Conservation (phyloP, 345 rosid species). For the Pistacia atlantica region DNA sequence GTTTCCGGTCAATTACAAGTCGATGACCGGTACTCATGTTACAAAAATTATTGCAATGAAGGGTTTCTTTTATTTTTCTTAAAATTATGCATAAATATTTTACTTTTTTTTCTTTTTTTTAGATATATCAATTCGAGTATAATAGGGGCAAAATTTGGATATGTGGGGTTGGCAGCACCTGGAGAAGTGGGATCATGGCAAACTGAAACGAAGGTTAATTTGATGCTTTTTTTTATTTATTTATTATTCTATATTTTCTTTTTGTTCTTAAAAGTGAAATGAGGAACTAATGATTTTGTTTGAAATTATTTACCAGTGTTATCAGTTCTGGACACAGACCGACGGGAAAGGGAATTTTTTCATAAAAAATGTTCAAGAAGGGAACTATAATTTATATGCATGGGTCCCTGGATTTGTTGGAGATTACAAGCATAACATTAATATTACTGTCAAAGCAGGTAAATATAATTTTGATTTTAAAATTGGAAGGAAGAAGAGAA, state of each 20-base stretch:
- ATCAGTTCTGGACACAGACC: conserved; percentile 78
- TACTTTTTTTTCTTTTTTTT: background rate
- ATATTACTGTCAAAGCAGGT: conserved; percentile 58
- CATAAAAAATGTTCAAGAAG: conserved; percentile 56
- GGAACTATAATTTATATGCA: conserved; percentile 59
- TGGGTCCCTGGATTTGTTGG: conserved; percentile 72
- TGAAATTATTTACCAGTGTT: conserved; percentile 44
- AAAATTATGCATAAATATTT: background rate
- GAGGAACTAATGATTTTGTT: background rate
- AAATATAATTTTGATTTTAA: background rate
- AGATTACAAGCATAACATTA: conserved; percentile 44
- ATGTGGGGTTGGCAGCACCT: conserved; percentile 73
- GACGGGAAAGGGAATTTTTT: conserved; percentile 52
- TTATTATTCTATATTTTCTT: no score
- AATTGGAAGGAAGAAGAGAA: background rate
- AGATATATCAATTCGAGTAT: conserved; percentile 30
- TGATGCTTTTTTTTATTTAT: no score
- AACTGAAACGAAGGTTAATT: conserved; percentile 58
- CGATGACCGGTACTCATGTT: conserved; percentile 43
- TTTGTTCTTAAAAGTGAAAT: background rate
- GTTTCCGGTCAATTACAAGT: conserved; percentile 62
- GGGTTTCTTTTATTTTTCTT: no score
- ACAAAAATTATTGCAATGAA: no score
- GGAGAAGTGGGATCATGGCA: conserved; percentile 93
- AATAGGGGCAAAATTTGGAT: conserved; percentile 44